Conservation (phyloP, 352 stramenopile genomes). For the Pythium plurisporium region DNA sequence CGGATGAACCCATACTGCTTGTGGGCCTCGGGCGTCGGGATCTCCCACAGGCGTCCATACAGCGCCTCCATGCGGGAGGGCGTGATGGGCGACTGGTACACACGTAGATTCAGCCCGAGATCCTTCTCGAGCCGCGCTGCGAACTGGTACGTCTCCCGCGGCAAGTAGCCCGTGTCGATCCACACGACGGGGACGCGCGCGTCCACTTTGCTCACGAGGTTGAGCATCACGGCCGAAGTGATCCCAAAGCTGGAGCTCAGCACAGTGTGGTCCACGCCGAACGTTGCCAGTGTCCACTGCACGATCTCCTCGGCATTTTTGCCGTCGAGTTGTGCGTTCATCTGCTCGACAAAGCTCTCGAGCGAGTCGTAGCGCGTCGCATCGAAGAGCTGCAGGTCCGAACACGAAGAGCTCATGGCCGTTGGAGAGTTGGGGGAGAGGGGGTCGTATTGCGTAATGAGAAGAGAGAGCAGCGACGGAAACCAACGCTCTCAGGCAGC, state of each 20-base stretch:
- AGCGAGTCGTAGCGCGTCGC: constrained; percentile 45
- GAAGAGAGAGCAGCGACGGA: neutral
- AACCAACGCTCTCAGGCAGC: neutral
- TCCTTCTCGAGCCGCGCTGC: constrained; percentile 54
- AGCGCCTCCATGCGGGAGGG: constrained; percentile 81
- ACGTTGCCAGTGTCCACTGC: constrained; percentile 65
- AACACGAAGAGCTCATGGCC: constrained; percentile 9
- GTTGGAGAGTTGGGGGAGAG: neutral
- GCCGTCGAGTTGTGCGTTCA: constrained; percentile 50
- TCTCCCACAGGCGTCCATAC: constrained; percentile 80
- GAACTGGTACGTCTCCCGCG: constrained; percentile 83
- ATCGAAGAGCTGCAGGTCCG: constrained; percentile 28
- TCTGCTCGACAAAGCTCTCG: constrained; percentile 54
- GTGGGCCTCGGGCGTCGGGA: constrained; percentile 65
- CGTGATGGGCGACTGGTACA: constrained; percentile 74
- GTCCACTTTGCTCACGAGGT: constrained; percentile 54
- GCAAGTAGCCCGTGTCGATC: constrained; percentile 84
- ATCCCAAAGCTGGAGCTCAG: constrained; percentile 87
- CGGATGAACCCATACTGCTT: constrained; percentile 74
- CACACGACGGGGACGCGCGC: constrained; percentile 66
- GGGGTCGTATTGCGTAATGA: neutral
- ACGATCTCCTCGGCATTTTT: constrained; percentile 65
- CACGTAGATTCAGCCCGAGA: constrained; percentile 62
- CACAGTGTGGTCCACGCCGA: constrained; percentile 48
- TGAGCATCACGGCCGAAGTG: constrained; percentile 81